Evolutionary conservation across 768 basidiomycete species (phyloP), one percentile per base, ranked within the genome.

Genomic region (Russula griseocarnosa): DNA sequence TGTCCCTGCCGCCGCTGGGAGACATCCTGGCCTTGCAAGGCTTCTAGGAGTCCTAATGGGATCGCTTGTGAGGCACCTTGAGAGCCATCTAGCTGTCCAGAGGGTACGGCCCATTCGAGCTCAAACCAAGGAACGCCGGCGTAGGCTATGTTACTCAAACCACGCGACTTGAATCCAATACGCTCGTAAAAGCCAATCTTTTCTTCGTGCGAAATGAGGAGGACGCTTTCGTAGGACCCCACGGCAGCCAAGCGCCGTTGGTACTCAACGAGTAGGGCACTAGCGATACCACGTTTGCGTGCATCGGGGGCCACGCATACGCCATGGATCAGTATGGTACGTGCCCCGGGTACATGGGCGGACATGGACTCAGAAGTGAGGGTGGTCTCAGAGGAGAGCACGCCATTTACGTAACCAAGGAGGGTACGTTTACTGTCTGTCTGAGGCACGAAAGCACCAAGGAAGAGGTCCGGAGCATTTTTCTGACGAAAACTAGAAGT

Each of bases 281-380:
- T 70, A 0, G 79, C 89, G 51, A 88, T 69, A 20, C 85, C 84
- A 54, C 77, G 75, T 36, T 78, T 69, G 30, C 77, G 75, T 60
- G 80, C 74, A 3, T 72, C 61, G 0, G 76, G 70, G 3, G 76
- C 63, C 14, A 90, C 81, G 68, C 83, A 86, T n/a, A 90, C 81
- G 10, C 86, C 83, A 71, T 91, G 89, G 50, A 91, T 79, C 71
- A 86, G 87, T 58, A 89, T 81, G 5, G 83, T 81, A 0, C 76
- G 57, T 0, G 80, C 73, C 11, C 70, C 69, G 0, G 85, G 81
- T 47, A 82, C 78, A 67, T 91, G 88, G 0, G 70, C 78, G 0
- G 79, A 78, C 88, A 91, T 90, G 9, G 88, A 86, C n/a, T 78
- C 80, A 68, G 86, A 83, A 13, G 84, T 86, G 53, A 90, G 76